Percentiles rank a stretch among this genome's conserved stretches.
Evolutionary conservation across 768 basidiomycete species (phyloP).

Genomic region (Boletus huronensis): DNA sequence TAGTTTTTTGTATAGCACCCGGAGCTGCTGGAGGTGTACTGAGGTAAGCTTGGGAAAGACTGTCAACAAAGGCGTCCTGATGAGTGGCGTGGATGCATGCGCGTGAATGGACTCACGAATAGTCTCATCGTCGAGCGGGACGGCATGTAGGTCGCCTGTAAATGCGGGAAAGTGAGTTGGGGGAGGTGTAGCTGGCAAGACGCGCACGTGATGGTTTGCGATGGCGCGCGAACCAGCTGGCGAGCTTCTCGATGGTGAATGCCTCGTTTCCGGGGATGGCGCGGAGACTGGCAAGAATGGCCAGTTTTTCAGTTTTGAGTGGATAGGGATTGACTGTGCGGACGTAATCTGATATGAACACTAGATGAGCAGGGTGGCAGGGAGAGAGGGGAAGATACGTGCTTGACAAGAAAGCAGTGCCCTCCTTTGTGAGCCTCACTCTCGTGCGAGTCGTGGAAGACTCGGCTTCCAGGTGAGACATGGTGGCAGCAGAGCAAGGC

Average conservation of each 20-base stretch:
- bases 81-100: slow-evolving; percentile 5
- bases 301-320: slow-evolving; percentile 5
- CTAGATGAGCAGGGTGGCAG: not conserved
- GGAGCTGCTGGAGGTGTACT: slow-evolving; percentile 22
- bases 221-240: slow-evolving; percentile 23
- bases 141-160: not conserved
- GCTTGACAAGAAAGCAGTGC: slow-evolving; percentile 1
- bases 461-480: not conserved
- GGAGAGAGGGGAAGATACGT: not conserved
- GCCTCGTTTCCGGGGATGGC: slow-evolving; percentile 23
- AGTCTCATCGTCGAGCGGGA: slow-evolving; percentile 21
- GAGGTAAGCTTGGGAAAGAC: slow-evolving; percentile 29
- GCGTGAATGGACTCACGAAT: slow-evolving; percentile 20
- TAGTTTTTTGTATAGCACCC: slow-evolving; percentile 14
- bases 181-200: no score
- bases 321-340: slow-evolving; percentile 15
- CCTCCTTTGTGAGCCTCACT: slow-evolving; percentile 8
- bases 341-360: slow-evolving; percentile 19
- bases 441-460: not conserved
- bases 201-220: slow-evolving; percentile 4
- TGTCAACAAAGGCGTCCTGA: not conserved
- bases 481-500: not conserved
- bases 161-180: not conserved
- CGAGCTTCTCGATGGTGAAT: slow-evolving; percentile 16
- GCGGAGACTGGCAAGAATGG: slow-evolving; percentile 11